Evolutionary conservation across 2,329 filamentous ascomycete genomes (phyloP), one percentile per base, ranked within the genome.

Genomic region (Sporothrix variecibatus): DNA sequence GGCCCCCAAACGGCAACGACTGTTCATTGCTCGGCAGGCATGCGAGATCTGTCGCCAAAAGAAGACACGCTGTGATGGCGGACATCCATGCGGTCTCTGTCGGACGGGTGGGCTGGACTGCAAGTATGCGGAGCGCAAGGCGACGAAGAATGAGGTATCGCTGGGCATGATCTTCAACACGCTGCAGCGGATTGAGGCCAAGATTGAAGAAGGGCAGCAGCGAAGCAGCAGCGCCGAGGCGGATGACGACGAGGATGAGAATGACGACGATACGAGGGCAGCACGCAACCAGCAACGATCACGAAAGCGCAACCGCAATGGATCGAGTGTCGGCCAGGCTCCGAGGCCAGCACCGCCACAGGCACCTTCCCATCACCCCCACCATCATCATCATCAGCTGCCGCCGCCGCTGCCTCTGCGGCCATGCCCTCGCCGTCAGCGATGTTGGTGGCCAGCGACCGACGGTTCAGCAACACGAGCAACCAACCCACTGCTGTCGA

Each of bases 11-110:
- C 75, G 75, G 1, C 77, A 78, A 72, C 64, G 77, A 3, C 64
- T 78, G 26, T 78, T 77, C 26, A 78, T 78, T 9, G 75, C 77
- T 9, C 75, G 77, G 1, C 77, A 78, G 86, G 87, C 87, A 2
- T 88, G 87, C 77, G 86, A 88, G 77, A 84, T 83, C 20, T 88
- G 87, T 77, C 82, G 87, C 34, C 80, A 85, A 68, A 86, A 87
- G 77, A 88, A 88, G 80, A 87, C 86, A 23, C 80, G 86, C 80
- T 88, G 87, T 78, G 86, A 88, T 75, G 86, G 88, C 78, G 87
- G 87, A 74, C 81, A 85, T 43, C 86, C 87, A 67, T 88, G 87
- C 76, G 86, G 86, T 40, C 82, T 87, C 68, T 88, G 87, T 79
- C 85, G 84, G 76, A 79, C 81, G 17, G 82, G 85, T 62, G 85